phyloP scores from a whole-genome alignment of 1,139 yeast genomes.

The Casaregolazyma suthepensis region DNA sequence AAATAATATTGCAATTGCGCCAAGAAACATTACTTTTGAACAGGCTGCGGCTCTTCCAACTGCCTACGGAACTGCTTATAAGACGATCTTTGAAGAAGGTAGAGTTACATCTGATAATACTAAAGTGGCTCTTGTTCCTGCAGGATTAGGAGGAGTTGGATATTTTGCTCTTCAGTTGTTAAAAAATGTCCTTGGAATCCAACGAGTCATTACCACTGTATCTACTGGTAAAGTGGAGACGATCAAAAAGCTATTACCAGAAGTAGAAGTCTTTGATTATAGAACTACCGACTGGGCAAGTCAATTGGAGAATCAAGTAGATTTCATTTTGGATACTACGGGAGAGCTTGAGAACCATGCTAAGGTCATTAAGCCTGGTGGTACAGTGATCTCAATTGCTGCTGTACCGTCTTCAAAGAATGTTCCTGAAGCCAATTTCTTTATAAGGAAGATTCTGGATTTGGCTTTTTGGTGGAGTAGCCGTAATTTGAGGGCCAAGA shows the following conservation, averaged over 20 bases:
- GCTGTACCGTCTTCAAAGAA: slow-evolving; percentile 5
- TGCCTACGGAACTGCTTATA: slow-evolving; percentile 6
- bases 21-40: slow-evolving; percentile 1
- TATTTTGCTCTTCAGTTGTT: slow-evolving; percentile 9
- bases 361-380: slow-evolving; percentile 5
- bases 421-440: not conserved
- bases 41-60: slow-evolving; percentile 12
- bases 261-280: slow-evolving; percentile 10
- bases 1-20: not conserved
- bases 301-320: slow-evolving; percentile 6
- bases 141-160: slow-evolving; percentile 12
- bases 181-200: slow-evolving; percentile 5
- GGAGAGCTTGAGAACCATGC: slow-evolving; percentile 11
- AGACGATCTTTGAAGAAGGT: not conserved
- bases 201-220: slow-evolving; percentile 10
- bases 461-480: slow-evolving; percentile 2
- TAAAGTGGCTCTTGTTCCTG: slow-evolving; percentile 11
- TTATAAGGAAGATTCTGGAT: not conserved
- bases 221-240: slow-evolving; percentile 11
- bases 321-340: slow-evolving; percentile 11
- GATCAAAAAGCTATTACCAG: slow-evolving; percentile 9
- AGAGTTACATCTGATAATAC: not conserved
- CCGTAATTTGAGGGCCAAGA: not conserved
- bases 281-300: slow-evolving; percentile 9
- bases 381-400: slow-evolving; percentile 8